phyloP scores from a whole-genome alignment of 2,329 filamentous ascomycete genomes.

The Stagonosporopsis rhizophila region DNA sequence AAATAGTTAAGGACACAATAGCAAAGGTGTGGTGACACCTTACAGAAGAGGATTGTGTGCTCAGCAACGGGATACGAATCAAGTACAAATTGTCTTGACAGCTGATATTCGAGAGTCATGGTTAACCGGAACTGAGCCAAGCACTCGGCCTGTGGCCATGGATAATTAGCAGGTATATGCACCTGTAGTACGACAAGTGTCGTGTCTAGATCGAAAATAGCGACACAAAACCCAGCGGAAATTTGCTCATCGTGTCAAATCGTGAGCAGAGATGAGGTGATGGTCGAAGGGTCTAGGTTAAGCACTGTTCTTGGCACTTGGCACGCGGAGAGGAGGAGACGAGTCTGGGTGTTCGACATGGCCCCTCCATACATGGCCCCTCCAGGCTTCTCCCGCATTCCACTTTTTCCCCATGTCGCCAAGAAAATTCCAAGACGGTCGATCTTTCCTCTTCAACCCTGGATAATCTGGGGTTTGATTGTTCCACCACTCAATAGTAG shows the following conservation, averaged over 20 bases:
- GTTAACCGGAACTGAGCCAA: neutral
- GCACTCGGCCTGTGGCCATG: neutral
- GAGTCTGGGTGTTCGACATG: neutral
- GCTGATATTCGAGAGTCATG: neutral
- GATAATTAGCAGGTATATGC: neutral
- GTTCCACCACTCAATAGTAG: slow-evolving; percentile 31
- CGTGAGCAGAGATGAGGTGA: slow-evolving; percentile 4
- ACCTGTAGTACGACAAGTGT: neutral
- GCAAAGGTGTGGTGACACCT: neutral
- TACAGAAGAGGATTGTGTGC: neutral
- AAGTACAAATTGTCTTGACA: neutral
- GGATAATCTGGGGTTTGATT: slow-evolving; percentile 26
- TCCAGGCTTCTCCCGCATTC: neutral
- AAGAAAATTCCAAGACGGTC: slow-evolving; percentile 20
- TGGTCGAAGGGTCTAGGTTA: slow-evolving; percentile 1
- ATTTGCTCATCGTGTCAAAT: slow-evolving; percentile 5
- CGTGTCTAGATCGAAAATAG: neutral
- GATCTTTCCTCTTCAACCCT: slow-evolving; percentile 22
- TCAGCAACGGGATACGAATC: neutral
- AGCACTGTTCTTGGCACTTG: slow-evolving; percentile 7
- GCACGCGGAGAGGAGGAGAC: slow-evolving; percentile 1
- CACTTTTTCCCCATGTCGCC: slow-evolving; percentile 17
- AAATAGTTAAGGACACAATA: too few species aligned
- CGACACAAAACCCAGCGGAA: neutral
- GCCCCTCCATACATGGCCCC: neutral